A percentile compares a stretch with the other conserved stretches of the same genome.
Evolutionary conservation across 805 yeast species (phyloP).

Genomic region (Teunomyces aglyptinius): DNA sequence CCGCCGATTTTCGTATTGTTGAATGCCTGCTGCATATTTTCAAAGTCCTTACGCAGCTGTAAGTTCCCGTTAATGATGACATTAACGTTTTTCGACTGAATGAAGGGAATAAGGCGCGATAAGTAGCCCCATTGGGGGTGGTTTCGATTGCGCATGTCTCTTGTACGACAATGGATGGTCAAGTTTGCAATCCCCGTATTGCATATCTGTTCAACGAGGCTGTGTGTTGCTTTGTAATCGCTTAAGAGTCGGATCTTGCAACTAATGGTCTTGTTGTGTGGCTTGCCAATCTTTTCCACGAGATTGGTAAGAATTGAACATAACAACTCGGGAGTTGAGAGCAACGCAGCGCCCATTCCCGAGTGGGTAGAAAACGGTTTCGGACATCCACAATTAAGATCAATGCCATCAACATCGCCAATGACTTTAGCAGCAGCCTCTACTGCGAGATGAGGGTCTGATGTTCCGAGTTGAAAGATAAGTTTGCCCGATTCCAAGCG

Average conservation of each 20-base stretch:
- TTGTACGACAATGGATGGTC: constrained; percentile 90
- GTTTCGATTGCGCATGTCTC: constrained; percentile 85
- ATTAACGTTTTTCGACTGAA: constrained; percentile 61
- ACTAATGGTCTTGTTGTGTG: constrained; percentile 75
- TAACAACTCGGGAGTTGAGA: constrained; percentile 76
- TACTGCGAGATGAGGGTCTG: constrained; percentile 81
- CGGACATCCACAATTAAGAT: constrained; percentile 95
- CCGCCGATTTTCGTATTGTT: constrained; percentile 68
- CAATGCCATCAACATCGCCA: constrained; percentile 87
- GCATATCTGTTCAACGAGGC: constrained; percentile 49
- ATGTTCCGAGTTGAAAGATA: constrained; percentile 89
- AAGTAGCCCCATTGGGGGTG: constrained; percentile 73
- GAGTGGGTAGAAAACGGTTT: constrained; percentile 91
- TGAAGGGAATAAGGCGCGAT: constrained; percentile 56
- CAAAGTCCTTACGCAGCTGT: constrained; percentile 51
- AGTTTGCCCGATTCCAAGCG: constrained; percentile 59
- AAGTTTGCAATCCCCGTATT: constrained; percentile 81
- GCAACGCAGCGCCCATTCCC: constrained; percentile 96
- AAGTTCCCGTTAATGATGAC: constrained; percentile 84
- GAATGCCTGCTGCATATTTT: constrained; percentile 48
- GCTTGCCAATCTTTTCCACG: constrained; percentile 79
- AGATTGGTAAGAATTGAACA: constrained; percentile 64
- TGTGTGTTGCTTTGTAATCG: constrained; percentile 54
- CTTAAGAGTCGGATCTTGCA: constrained; percentile 85
- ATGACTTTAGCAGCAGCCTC: constrained; percentile 82